phyloP scores from a whole-genome alignment of 495 filamentous ascomycete species.

The Apiosordaria backusii region DNA sequence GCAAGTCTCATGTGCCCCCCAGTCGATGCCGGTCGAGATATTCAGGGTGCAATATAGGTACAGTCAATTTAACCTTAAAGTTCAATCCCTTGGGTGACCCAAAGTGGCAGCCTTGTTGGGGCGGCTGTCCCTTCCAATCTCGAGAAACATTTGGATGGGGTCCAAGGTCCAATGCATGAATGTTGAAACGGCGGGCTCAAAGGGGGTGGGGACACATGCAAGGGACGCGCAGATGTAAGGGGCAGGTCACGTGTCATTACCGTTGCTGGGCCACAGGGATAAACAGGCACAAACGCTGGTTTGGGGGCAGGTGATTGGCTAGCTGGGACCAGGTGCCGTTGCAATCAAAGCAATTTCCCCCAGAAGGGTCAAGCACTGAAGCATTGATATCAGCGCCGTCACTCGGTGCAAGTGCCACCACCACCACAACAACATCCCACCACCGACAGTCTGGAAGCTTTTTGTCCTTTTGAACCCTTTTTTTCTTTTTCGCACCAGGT shows the following conservation, averaged over 20 bases:
- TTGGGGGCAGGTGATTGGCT: background rate
- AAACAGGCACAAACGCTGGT: slow-evolving; percentile 23
- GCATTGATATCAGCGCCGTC: slow-evolving; percentile 2
- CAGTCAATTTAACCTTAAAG: background rate
- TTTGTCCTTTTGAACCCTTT: background rate
- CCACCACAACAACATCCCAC: background rate
- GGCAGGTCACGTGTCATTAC: slow-evolving; percentile 4
- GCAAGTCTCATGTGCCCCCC: background rate
- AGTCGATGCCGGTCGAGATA: background rate
- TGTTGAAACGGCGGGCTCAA: background rate
- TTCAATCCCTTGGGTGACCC: background rate
- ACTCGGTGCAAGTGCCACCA: background rate
- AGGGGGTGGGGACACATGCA: background rate
- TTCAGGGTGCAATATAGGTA: background rate
- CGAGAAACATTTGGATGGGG: background rate
- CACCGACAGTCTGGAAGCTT: background rate
- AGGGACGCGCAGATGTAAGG: background rate
- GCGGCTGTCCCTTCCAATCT: background rate
- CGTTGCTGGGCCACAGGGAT: slow-evolving; percentile 28
- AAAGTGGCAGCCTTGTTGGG: too few relatives aligned
- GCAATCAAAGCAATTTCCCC: slow-evolving; percentile 24
- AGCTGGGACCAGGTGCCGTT: background rate
- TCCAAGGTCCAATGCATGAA: background rate
- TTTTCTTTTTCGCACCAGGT: background rate
- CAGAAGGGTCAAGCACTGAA: slow-evolving; percentile 6